Evolutionary conservation across 2,329 filamentous ascomycete species (phyloP), one percentile per base, ranked within the genome.

Genomic region (Rhytidhysteron rufulum): DNA sequence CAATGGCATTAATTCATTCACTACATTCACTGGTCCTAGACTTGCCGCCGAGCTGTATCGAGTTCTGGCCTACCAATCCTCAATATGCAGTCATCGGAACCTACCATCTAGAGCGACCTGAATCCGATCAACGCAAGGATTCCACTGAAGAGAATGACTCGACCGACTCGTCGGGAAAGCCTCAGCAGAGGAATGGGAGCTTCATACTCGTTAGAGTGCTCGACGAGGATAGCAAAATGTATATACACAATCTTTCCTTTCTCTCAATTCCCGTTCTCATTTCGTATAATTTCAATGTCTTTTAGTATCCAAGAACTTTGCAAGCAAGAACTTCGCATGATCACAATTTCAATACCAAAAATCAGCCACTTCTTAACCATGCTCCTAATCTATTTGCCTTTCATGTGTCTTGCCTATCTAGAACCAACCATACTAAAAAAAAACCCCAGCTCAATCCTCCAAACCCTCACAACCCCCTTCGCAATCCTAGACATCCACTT

Each of bases 401-500:
- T 43, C 27, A 20, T 31, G 18, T 19, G 34, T n/a, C n/a, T n/a
- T n/a, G n/a, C n/a, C n/a, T n/a, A n/a, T n/a, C n/a, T n/a, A n/a
- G n/a, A n/a, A n/a, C n/a, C n/a, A n/a, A n/a, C n/a, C n/a, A n/a
- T n/a, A n/a, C n/a, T n/a, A n/a, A n/a, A n/a, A n/a, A n/a, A n/a
- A n/a, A n/a, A n/a, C n/a, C n/a, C n/a, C n/a, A 85, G 81, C 50
- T 63, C 62, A 2, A 69, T 75, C 41, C 55, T 83, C 4, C 79
- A 87, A 56, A 83, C 76, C 1, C 48, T 83, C 4, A 55, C 70
- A 4, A 80, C 86, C 17, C 77, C 81, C 4, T 88, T 82, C 38
- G 90, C 88, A 5, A 77, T 96, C 20, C 76, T 96, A 39, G 90
- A 96, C 60, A 71, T 96, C 21, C 87, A 90, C 52, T 97, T 96